These are phyloP conservation scores for Cryptosporidium canis DNA, from an alignment of 169 alveolate species.

Conservation along the genomic window DNA sequence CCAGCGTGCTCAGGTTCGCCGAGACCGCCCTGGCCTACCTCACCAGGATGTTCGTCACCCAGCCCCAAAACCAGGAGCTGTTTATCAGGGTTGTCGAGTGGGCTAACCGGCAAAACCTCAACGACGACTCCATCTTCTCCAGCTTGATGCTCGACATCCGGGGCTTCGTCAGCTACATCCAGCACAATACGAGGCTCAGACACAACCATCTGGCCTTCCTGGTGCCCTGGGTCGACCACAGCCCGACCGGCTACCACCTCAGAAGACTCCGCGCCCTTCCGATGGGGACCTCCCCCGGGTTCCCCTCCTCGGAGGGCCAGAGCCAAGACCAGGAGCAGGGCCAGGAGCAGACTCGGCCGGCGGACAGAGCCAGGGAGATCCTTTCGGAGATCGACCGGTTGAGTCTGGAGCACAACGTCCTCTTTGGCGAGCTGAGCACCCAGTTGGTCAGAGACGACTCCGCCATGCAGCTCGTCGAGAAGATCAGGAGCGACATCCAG, in stretches of 20 bases:
- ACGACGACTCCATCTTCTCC: background rate
- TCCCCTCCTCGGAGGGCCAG: conserved; percentile 2
- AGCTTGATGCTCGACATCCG: background rate
- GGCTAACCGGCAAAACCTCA: background rate
- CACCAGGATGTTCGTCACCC: background rate
- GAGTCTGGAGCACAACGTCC: background rate
- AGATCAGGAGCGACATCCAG: conserved; percentile 10
- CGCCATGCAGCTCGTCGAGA: background rate
- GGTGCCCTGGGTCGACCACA: conserved; percentile 60
- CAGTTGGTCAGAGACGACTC: conserved; percentile 13
- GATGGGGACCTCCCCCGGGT: background rate
- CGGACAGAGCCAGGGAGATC: background rate
- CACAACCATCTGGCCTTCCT: background rate
- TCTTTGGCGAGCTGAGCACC: background rate
- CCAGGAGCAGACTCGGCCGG: background rate
- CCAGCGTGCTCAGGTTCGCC: background rate
- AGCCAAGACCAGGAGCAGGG: background rate
- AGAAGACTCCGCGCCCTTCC: conserved; percentile 35
- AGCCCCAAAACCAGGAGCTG: background rate
- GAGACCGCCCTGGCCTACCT: conserved; percentile 15
- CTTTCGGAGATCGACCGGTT: conserved; percentile 36
- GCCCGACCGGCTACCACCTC: background rate
- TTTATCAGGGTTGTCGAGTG: background rate
- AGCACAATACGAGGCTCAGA: background rate
- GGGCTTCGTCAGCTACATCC: background rate